Conservation (phyloP, 2,329 filamentous ascomycete species). For the Nemania bipapillata region DNA sequence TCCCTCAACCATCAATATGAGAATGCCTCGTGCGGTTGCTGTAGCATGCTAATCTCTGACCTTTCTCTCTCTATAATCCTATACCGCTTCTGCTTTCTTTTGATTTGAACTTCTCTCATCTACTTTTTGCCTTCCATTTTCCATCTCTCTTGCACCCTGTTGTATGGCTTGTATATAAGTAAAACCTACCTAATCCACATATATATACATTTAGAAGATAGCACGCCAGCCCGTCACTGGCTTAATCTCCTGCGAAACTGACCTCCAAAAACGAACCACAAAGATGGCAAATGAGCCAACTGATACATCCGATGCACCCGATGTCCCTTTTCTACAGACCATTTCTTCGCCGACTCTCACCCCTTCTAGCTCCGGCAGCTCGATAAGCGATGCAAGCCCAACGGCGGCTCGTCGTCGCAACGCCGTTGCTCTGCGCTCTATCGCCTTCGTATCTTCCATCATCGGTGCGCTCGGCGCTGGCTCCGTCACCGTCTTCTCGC, state of each 20-base stretch:
- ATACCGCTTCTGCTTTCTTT: neutral
- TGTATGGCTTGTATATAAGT: neutral
- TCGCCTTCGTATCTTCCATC: slow-evolving; percentile 67
- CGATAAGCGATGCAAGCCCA: slow-evolving; percentile 45
- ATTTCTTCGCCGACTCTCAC: slow-evolving; percentile 48
- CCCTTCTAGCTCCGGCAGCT: slow-evolving; percentile 46
- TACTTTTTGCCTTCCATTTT: no score
- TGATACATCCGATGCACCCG: slow-evolving; percentile 41
- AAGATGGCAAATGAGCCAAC: slow-evolving; percentile 41
- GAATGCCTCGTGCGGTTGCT: neutral
- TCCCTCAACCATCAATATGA: neutral
- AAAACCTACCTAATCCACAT: neutral
- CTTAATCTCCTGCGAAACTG: slow-evolving; percentile 9
- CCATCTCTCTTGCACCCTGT: no score
- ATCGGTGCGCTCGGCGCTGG: slow-evolving; percentile 79
- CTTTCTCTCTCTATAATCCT: neutral
- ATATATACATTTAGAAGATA: neutral
- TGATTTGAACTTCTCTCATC: no score
- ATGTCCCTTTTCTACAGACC: slow-evolving; percentile 47
- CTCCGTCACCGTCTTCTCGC: slow-evolving; percentile 90
- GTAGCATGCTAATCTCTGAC: neutral
- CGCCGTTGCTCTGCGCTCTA: slow-evolving; percentile 51
- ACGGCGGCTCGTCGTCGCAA: slow-evolving; percentile 42
- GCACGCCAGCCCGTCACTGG: neutral
- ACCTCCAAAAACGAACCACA: slow-evolving; percentile 18